A percentile compares a stretch with the other conserved stretches of the same genome.
phyloP scores from a whole-genome alignment of 805 yeast species.

The Candida railenensis region DNA sequence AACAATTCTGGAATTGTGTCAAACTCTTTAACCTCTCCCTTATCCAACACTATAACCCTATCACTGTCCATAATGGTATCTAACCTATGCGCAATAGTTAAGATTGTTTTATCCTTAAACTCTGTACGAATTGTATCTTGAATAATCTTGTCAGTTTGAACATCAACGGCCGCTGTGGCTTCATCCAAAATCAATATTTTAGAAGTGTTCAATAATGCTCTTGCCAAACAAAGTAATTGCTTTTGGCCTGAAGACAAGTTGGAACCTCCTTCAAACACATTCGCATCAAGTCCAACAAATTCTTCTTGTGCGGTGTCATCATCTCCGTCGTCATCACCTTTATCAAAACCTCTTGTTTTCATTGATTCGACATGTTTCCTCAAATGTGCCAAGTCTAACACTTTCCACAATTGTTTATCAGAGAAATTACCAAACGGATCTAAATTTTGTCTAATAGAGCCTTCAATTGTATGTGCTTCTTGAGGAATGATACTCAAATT shows the following conservation, averaged over 20 bases:
- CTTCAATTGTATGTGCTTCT: conserved; percentile 26
- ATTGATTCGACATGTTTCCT: conserved; percentile 22
- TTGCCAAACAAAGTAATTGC: conserved; percentile 23
- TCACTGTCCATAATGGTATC: conserved; percentile 29
- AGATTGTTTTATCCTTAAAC: conserved; percentile 23
- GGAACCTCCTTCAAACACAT: conserved; percentile 23
- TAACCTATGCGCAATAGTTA: conserved; percentile 28
- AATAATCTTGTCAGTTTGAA: conserved; percentile 25
- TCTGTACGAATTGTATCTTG: conserved; percentile 26
- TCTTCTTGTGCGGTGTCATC: conserved; percentile 11
- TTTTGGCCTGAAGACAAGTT: conserved; percentile 25
- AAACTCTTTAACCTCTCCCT: conserved; percentile 25
- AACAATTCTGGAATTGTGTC: conserved; percentile 32
- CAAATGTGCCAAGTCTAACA: conserved; percentile 24
- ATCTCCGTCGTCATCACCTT: conserved; percentile 11
- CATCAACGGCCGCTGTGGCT: conserved; percentile 29
- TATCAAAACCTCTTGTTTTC: conserved; percentile 18
- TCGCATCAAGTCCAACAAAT: conserved; percentile 8
- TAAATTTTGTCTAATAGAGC: conserved; percentile 23
- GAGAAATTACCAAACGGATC: conserved; percentile 22
- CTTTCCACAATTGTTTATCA: conserved; percentile 24
- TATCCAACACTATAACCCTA: conserved; percentile 22
- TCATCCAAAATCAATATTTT: conserved; percentile 21
- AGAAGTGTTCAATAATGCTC: conserved; percentile 20
- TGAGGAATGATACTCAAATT: conserved; percentile 29